Conservation (phyloP, 2,329 filamentous ascomycete genomes). For the Ceratocystis cacaofunesta region DNA sequence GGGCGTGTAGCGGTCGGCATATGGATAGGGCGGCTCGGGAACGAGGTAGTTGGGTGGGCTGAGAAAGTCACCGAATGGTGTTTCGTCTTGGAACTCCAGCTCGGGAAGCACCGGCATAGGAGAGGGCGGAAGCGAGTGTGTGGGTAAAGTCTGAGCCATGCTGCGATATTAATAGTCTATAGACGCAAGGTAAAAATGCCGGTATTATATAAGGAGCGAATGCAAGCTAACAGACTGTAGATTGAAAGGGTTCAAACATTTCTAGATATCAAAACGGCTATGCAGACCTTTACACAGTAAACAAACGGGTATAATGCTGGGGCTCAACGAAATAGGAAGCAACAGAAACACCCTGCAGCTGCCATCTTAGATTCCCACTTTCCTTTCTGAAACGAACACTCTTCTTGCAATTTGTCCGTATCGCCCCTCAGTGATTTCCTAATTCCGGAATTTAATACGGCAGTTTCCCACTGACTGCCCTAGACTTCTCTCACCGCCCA, state of each 20-base stretch:
- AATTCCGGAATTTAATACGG: neutral
- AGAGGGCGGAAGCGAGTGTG: neutral
- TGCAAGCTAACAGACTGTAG: neutral
- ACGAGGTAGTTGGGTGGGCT: neutral
- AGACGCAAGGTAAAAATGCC: neutral
- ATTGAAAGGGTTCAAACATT: neutral
- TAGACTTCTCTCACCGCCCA: conserved; percentile 29
- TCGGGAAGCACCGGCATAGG: neutral
- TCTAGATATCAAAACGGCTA: neutral
- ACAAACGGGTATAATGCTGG: neutral
- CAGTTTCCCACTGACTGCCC: neutral
- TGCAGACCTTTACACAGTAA: neutral
- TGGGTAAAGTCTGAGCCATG: neutral
- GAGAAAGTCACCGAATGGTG: conserved; percentile 1
- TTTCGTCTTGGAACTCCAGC: neutral
- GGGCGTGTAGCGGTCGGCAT: neutral
- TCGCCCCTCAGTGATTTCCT: neutral
- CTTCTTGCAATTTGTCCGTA: neutral
- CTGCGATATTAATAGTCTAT: neutral
- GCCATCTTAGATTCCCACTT: too few relatives aligned
- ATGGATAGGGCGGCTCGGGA: neutral
- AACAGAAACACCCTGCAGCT: neutral
- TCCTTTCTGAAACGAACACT: neutral
- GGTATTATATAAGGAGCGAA: conserved; percentile 4
- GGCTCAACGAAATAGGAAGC: neutral